Percentiles rank a stretch among this genome's conserved stretches.
Conservation (phyloP, 352 stramenopile species). For the Pythium sukuiense region DNA sequence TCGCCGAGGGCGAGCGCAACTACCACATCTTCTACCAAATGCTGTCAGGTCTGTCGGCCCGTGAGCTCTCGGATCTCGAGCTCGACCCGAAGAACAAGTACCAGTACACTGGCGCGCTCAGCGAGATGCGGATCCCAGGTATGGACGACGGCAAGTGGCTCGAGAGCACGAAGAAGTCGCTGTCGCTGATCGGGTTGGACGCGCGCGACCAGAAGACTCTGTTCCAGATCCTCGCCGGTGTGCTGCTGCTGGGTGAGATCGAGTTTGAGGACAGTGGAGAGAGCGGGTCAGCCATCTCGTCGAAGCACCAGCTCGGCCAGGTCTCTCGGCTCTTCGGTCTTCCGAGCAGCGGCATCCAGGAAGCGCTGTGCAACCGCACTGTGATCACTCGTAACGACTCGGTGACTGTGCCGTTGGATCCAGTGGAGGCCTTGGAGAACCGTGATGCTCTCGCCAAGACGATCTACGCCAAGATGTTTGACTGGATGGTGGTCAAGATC, state of each 20-base stretch:
- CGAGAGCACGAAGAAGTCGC: constrained; percentile 67
- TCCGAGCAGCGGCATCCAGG: constrained; percentile 79
- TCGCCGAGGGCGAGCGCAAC: constrained; percentile 95
- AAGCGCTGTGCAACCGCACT: constrained; percentile 91
- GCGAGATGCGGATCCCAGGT: constrained; percentile 81
- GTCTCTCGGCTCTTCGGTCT: constrained; percentile 92
- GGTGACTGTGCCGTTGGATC: constrained; percentile 82
- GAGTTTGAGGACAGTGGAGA: constrained; percentile 84
- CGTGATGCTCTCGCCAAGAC: constrained; percentile 96
- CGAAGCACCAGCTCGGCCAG: constrained; percentile 49
- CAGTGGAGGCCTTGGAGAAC: constrained; percentile 91
- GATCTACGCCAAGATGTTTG: constrained; percentile 98
- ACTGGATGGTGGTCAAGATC: constrained; percentile 96
- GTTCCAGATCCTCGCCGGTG: constrained; percentile 84
- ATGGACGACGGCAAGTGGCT: constrained; percentile 88
- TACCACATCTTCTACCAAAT: constrained; percentile 99
- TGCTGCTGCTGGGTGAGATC: constrained; percentile 97
- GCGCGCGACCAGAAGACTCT: constrained; percentile 60
- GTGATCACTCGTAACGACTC: constrained; percentile 90
- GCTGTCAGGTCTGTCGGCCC: constrained; percentile 56
- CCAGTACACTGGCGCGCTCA: constrained; percentile 70
- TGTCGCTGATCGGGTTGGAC: constrained; percentile 80
- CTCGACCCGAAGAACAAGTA: constrained; percentile 69
- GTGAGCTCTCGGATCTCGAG: constrained; percentile 58
- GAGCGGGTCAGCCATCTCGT: constrained; percentile 73